These are phyloP conservation scores for Trametes polyzona DNA, from an alignment of 1,284 basidiomycete species.

Conservation along the genomic window DNA sequence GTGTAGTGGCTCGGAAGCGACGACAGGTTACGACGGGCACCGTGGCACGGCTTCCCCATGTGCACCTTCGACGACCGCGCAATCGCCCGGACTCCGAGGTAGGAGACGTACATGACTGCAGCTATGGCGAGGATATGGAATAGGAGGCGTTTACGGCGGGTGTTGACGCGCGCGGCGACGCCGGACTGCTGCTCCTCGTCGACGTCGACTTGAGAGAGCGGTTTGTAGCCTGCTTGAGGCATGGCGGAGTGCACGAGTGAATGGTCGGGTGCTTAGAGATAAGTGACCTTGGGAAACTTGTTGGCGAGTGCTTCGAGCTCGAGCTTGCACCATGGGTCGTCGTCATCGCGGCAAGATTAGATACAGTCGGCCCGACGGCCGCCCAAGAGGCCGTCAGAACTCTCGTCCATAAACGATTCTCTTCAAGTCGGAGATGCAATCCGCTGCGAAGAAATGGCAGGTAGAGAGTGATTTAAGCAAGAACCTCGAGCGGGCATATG, in stretches of 20 bases:
- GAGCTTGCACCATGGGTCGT: not conserved
- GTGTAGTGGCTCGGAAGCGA: conserved; percentile 53
- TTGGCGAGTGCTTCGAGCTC: not conserved
- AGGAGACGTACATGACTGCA: conserved; percentile 30
- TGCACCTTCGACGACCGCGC: conserved; percentile 7
- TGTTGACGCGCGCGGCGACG: not conserved
- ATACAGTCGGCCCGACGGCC: not conserved
- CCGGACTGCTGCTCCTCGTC: conserved; percentile 13
- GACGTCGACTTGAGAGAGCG: conserved; percentile 11
- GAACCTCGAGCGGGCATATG: no score
- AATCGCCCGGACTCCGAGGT: conserved; percentile 22
- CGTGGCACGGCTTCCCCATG: conserved; percentile 16
- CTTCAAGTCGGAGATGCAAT: no score
- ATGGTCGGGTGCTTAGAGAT: not conserved
- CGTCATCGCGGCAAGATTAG: conserved; percentile 1
- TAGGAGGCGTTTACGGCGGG: conserved; percentile 25
- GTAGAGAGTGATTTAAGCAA: no score
- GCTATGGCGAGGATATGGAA: conserved; percentile 26
- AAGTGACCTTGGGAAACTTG: not conserved
- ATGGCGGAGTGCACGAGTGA: conserved; percentile 4
- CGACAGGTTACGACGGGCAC: conserved; percentile 29
- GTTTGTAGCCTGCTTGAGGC: conserved; percentile 17
- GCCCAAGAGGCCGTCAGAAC: no score
- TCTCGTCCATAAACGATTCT: no score
- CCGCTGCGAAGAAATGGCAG: no score